These are phyloP conservation scores for Akanthomyces dipterigenus DNA, from an alignment of 2,329 filamentous ascomycete genomes.

Conservation along the genomic window DNA sequence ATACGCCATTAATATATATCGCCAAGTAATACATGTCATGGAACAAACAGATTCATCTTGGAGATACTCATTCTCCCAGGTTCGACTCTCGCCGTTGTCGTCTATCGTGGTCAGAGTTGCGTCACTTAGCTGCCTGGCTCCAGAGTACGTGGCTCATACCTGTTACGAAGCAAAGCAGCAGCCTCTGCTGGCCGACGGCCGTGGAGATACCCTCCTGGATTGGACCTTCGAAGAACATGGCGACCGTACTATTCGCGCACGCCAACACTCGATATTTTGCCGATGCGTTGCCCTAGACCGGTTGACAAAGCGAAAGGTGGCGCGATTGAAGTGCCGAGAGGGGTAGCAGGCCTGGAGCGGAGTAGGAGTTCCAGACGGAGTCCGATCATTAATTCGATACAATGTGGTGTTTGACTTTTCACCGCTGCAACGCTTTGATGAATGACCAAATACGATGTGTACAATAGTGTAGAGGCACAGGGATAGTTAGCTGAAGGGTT, in stretches of 20 bases:
- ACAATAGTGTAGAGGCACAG: background rate
- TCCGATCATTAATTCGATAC: background rate
- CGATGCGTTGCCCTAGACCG: background rate
- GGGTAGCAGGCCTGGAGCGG: background rate
- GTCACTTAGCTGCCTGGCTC: constrained; percentile 14
- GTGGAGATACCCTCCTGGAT: constrained; percentile 73
- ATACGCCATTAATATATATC: constrained; percentile 12
- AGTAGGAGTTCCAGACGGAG: no score
- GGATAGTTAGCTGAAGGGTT: background rate
- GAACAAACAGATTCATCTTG: constrained; percentile 46
- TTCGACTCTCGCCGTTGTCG: constrained; percentile 57
- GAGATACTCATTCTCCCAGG: constrained; percentile 68
- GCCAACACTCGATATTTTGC: background rate
- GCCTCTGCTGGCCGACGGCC: constrained; percentile 68
- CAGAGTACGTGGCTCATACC: constrained; percentile 40
- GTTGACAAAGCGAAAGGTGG: background rate
- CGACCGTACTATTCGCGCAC: constrained; percentile 1
- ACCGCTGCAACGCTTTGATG: background rate
- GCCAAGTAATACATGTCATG: background rate
- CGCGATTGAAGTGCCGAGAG: background rate
- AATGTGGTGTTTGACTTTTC: no score
- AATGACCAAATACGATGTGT: background rate
- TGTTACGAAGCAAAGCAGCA: constrained; percentile 78
- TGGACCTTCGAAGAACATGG: constrained; percentile 76
- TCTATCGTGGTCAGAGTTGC: constrained; percentile 40